phyloP scores from a whole-genome alignment of 2,329 filamentous ascomycete species.

The Verticillium nubilum region DNA sequence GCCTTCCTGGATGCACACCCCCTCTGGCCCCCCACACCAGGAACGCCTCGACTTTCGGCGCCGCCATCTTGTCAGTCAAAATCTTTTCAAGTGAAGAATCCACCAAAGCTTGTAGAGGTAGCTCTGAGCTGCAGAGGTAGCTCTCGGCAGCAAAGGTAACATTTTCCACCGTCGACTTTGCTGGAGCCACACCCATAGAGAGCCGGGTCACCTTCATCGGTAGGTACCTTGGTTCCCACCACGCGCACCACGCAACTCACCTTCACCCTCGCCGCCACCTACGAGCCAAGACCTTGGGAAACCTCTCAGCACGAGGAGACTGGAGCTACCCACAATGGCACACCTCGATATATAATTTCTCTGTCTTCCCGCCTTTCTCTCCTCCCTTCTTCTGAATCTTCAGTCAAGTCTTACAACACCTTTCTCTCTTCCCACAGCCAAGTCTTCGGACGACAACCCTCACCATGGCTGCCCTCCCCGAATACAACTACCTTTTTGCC shows the following conservation, averaged over 20 bases:
- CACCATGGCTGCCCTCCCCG: constrained; percentile 32
- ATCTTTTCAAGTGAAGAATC: not conserved
- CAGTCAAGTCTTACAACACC: not conserved
- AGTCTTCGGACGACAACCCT: not conserved
- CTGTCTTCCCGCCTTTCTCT: not conserved
- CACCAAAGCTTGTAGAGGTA: not conserved
- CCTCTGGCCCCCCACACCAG: not conserved
- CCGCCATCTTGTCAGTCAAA: not conserved
- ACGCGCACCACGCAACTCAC: not conserved
- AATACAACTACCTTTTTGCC: constrained; percentile 60
- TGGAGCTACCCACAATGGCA: not conserved
- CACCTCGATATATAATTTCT: not conserved
- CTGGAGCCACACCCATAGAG: not conserved
- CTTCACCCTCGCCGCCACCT: not conserved
- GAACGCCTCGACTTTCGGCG: not conserved
- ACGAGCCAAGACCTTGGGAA: not conserved
- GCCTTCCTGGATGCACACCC: not conserved
- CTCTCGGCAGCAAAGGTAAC: not conserved
- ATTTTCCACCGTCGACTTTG: not conserved
- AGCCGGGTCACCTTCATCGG: not conserved
- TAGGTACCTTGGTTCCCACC: not conserved
- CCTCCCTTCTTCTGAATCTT: not conserved
- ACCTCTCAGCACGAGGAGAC: not conserved
- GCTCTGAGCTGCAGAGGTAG: not conserved
- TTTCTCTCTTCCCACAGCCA: not conserved